Evolutionary conservation across 805 yeast genomes (phyloP), one percentile per base, ranked within the genome.

Genomic region (Yamadazyma akitaensis): DNA sequence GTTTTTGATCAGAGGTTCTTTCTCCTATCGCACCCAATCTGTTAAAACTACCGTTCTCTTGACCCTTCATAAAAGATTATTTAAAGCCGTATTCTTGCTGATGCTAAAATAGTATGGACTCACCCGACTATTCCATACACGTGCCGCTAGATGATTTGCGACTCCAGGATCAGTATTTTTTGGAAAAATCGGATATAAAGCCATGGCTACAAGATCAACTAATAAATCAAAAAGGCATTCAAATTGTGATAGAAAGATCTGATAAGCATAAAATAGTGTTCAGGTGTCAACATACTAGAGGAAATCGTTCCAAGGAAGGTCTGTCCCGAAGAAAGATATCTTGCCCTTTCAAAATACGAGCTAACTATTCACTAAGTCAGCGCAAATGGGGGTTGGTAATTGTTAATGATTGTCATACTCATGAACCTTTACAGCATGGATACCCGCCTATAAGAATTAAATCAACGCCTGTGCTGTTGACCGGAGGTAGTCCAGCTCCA

Each of bases 331-430:
- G 61, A 40, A 59, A 51, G 31, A 65, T 66, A 12, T 68, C 72
- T 18, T 83, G 88, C 56, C 88, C 88, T 2, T 83, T 83, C 56
- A 69, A 84, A 58, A 73, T 83, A 37, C 62, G 89, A 45, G 88
- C 88, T 2, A 81, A 83, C 52, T 81, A 67, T 55, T 76, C 83
- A 1, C 52, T 77, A 10, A 65, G 81, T 50, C 68, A 76, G 31
- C 65, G 71, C 48, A 64, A 67, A 45, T 83, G 89, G 89, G 68
- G 79, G 13, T 66, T 83, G 28, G 84, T 79, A 17, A 78, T 83
- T 14, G 73, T 83, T 32, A 79, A 80, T 60, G 83, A 80, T 52
- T 60, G 61, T 5, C 89, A 83, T 61, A 77, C 84, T 51, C 89
- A 83, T 58, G 47, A 32, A 16, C 32, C 33, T 9, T 32, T 31